Percentiles rank a stretch among this genome's conserved stretches.
Conservation (phyloP, 352 stramenopile species). For the Phytophthora nicotianae region DNA sequence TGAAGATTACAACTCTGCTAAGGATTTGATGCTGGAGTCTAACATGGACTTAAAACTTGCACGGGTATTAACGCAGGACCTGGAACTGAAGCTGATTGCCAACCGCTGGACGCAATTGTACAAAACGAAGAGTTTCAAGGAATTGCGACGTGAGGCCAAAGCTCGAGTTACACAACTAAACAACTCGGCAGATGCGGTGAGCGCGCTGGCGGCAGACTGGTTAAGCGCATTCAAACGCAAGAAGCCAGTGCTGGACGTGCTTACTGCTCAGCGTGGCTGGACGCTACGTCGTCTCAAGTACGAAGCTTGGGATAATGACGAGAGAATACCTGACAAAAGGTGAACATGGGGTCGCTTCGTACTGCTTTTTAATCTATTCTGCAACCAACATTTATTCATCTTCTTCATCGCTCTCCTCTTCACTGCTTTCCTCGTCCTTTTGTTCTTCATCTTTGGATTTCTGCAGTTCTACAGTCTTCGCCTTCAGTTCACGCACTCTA, state of each 20-base stretch:
- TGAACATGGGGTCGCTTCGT: conserved; percentile 21
- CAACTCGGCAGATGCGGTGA: conserved; percentile 6
- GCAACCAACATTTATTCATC: conserved; percentile 11
- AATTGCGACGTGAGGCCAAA: conserved; percentile 46
- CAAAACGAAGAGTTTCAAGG: conserved; percentile 43
- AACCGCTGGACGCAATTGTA: conserved; percentile 69
- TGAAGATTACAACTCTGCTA: conserved; percentile 47
- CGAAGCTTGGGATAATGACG: conserved; percentile 22
- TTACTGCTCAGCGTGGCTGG: conserved; percentile 44
- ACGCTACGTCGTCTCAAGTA: conserved; percentile 53
- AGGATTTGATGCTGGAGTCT: conserved; percentile 15
- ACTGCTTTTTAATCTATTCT: conserved; percentile 28
- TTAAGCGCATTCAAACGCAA: conserved; percentile 49
- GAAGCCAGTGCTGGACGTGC: conserved; percentile 46
- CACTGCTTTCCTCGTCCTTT: conserved; percentile 12
- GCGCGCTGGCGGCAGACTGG: conserved; percentile 42
- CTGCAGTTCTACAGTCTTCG: conserved; percentile 23
- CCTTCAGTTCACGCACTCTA: conserved; percentile 25
- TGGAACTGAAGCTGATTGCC: conserved; percentile 48
- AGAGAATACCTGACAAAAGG: conserved; percentile 2
- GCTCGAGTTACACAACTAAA: conserved; percentile 1
- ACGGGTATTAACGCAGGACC: conserved; percentile 18
- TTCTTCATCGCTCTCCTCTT: conserved; percentile 24
- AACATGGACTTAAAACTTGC: background rate
- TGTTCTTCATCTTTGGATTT: conserved; percentile 8